Base-by-base conservation (phyloP, 2,329 filamentous ascomycete species). In the Aspergillus persii region DNA sequence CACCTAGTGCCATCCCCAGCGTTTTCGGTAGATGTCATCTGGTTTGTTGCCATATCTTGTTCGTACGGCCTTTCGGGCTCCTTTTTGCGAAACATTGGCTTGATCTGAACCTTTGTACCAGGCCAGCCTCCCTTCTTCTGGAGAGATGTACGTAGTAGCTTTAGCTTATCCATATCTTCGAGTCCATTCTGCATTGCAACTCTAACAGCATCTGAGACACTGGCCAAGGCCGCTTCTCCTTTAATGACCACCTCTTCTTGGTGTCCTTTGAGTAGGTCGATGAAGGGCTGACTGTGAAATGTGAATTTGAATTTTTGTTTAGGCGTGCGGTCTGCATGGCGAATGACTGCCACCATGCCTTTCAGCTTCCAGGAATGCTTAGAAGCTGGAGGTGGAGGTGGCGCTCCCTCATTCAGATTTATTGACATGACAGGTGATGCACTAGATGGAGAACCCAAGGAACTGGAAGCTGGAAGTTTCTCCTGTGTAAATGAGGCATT, bases 281-380 rank as follows among this genome's bases (percentile, higher is more conserved):
- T 93, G 70, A 99, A 99, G 0, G 95, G 95, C 63, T 93, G 91
- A 0, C 92, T 96, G 71, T 99, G 95, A 69, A 99, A 98, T 0
- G 95, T 99, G 70, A 98, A 99, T 74, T 99, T 99, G 82, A 97
- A 97, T 74, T 99, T 99, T 70, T 99, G 95, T 78, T 99, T 99
- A 2, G 95, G 95, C 1, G 95, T 99, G 58, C 95, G 89, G 77
- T 99, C 95, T 2, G 96, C 96, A 76, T 99, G 95, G 30, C 95
- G 87, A 65, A 99, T 92, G 15, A 99, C 95, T 2, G 93, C 94
- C 0, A 99, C 94, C 78, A 99, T 93, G 11, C 95, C 95, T 77
- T 99, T 99, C 54, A 99, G 81, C 75, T 96, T 98, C 95, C 95
- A 99, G 9, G 95, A 92, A 70, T 96, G 92, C 69, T 97, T 97